Evolutionary conservation across 1,284 basidiomycete species (phyloP).

Genomic region (Athelia psychrophila): DNA sequence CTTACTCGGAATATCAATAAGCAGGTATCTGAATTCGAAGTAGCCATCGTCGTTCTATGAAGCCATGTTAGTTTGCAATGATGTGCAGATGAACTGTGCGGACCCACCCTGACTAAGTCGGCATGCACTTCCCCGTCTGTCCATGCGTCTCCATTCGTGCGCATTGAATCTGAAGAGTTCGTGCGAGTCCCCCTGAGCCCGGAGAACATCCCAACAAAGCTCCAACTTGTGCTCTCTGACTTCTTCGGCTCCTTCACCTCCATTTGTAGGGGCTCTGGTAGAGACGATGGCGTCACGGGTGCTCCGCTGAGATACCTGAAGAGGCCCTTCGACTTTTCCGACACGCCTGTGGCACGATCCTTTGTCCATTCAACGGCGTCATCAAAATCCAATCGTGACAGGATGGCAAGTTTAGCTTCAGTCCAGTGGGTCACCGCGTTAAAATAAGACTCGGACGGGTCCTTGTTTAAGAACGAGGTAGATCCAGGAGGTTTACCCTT

Average conservation of each 20-base stretch:
- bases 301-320: conserved; percentile 73
- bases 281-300: conserved; percentile 34
- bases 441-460: conserved; percentile 38
- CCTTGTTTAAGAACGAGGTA: conserved; percentile 9
- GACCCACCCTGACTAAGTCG: conserved; percentile 66
- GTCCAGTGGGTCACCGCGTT: conserved; percentile 40
- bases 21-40: conserved; percentile 73
- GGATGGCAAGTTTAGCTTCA: conserved; percentile 31
- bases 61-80: conserved; percentile 9
- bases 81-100: conserved; percentile 1
- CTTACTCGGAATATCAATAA: conserved; percentile 79
- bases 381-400: conserved; percentile 53
- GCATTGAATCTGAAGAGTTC: conserved; percentile 26
- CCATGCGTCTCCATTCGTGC: conserved; percentile 43
- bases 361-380: conserved; percentile 47
- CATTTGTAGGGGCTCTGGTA: conserved; percentile 21
- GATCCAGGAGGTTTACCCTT: conserved; percentile 47
- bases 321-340: conserved; percentile 47
- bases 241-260: conserved; percentile 31
- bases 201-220: conserved; percentile 66
- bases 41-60: conserved; percentile 69
- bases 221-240: conserved; percentile 43
- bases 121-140: conserved; percentile 79
- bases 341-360: conserved; percentile 32
- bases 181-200: conserved; percentile 49